A percentile compares a stretch with the other conserved stretches of the same genome.
Evolutionary conservation across 495 filamentous ascomycete genomes (phyloP).

Genomic region (Annulohypoxylon stygium): DNA sequence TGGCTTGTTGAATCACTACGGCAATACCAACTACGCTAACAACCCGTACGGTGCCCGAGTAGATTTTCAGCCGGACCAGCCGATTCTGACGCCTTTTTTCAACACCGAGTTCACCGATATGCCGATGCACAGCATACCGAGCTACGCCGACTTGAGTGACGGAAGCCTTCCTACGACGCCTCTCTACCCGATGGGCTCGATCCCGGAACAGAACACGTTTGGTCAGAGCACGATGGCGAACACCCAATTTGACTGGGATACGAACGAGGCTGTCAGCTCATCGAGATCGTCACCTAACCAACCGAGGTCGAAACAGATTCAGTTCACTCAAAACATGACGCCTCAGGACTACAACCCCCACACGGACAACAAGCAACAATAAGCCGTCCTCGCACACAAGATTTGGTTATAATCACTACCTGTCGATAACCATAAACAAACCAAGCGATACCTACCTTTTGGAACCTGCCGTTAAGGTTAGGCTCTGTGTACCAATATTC

Average conservation of each 20-base stretch:
- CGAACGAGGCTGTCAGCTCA: slow-evolving; percentile 57
- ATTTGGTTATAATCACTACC: neutral
- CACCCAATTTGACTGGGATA: slow-evolving; percentile 59
- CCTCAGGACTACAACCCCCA: slow-evolving; percentile 59
- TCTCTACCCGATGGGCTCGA: slow-evolving; percentile 56
- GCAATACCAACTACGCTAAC: slow-evolving; percentile 49
- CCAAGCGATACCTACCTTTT: slow-evolving; percentile 3
- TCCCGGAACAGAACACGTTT: slow-evolving; percentile 50
- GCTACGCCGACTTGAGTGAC: slow-evolving; percentile 54
- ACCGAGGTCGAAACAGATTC: slow-evolving; percentile 59
- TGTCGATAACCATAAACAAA: neutral
- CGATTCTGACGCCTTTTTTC: slow-evolving; percentile 60
- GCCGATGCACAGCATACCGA: slow-evolving; percentile 54
- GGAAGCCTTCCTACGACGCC: slow-evolving; percentile 59
- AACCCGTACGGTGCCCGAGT: slow-evolving; percentile 49
- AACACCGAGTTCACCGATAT: slow-evolving; percentile 60
- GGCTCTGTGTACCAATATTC: slow-evolving; percentile 45
- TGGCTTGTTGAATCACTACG: slow-evolving; percentile 52
- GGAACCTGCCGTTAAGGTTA: slow-evolving; percentile 16
- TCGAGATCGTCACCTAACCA: slow-evolving; percentile 58
- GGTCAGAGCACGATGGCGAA: slow-evolving; percentile 48
- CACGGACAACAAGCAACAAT: slow-evolving; percentile 28
- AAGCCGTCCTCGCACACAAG: neutral
- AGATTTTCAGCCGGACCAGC: slow-evolving; percentile 56
- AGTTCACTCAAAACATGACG: slow-evolving; percentile 64